These are phyloP conservation scores for Crassisporium funariophilum DNA, from an alignment of 768 basidiomycete genomes.

Conservation along the genomic window DNA sequence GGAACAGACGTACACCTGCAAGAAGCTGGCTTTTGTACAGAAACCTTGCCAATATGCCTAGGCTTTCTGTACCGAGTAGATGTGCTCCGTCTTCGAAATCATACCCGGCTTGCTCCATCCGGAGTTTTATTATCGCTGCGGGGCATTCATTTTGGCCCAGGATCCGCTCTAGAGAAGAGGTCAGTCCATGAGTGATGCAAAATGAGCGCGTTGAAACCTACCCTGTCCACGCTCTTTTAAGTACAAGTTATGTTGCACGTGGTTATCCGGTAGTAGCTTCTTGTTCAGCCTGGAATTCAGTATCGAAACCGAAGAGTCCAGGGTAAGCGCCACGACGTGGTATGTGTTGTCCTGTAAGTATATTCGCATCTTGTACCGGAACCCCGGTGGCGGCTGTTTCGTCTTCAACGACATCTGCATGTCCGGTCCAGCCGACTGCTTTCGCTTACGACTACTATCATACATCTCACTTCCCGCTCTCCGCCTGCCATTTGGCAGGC, in stretches of 20 bases:
- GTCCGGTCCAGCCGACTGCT: slow-evolving; percentile 2
- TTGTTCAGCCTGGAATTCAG: slow-evolving; percentile 62
- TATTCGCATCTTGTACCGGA: slow-evolving; percentile 65
- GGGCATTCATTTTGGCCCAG: slow-evolving; percentile 82
- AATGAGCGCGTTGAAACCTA: slow-evolving; percentile 31
- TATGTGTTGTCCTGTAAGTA: slow-evolving; percentile 74
- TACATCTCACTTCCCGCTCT: not conserved
- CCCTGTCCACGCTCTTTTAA: slow-evolving; percentile 77
- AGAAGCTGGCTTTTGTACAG: slow-evolving; percentile 82
- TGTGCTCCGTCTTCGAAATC: slow-evolving; percentile 78
- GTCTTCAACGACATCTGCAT: not conserved
- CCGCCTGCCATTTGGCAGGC: slow-evolving; percentile 1
- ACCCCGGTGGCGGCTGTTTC: slow-evolving; percentile 6
- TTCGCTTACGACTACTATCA: not conserved
- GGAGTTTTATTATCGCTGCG: slow-evolving; percentile 77
- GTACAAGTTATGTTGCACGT: slow-evolving; percentile 69
- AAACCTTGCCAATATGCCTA: slow-evolving; percentile 87
- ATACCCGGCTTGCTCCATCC: slow-evolving; percentile 90
- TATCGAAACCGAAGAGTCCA: slow-evolving; percentile 68
- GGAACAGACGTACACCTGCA: slow-evolving; percentile 51
- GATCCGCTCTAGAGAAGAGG: slow-evolving; percentile 65
- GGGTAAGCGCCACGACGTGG: slow-evolving; percentile 65
- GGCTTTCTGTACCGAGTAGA: slow-evolving; percentile 72
- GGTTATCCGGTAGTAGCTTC: slow-evolving; percentile 54
- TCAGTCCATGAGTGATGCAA: slow-evolving; percentile 1